Base-by-base conservation (phyloP, 75 land plant species). In the Pinus tabuliformis region DNA sequence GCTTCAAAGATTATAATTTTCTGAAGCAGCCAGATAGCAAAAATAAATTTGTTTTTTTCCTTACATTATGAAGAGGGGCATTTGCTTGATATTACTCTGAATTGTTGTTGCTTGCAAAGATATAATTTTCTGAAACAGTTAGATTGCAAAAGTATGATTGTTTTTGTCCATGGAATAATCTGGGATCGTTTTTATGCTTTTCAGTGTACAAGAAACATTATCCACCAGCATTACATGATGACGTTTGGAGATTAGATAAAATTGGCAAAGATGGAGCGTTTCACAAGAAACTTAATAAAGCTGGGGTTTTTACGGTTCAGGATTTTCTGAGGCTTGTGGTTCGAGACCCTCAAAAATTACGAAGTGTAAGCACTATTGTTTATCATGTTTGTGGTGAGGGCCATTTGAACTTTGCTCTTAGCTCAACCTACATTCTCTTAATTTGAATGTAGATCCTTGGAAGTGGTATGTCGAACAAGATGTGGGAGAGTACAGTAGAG, bases 201-300 rank as follows among this genome's bases (percentile, higher is more conserved):
- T n/a, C 88, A 96, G 99, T 96, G 77, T 96, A 96, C 86, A 96
- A 93, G 83, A 96, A 96, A 76, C 99, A 96, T 58, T 93, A 96
- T 75, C 99, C 99, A 76, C 99, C 99, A 61, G 94, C 91, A 22
- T 66, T 91, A 30, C 88, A 77, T 66, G 99, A 96, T 84, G 96
- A 96, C 0, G 99, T 96, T 22, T 96, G 99, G 99, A 84, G 99
- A 73, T 76, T 96, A 85, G 92, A 96, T 80, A 96, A 96, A 82
- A 96, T 96, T 79, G 99, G 96, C 12, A 96, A 96, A 72, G 99
- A 96, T 88, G 99, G 99, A 13, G 83, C 96, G 74, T 96, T 96
- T 77, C 99, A 96, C 79, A 96, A 91, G 88, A 93, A 86, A 63
- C 79, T 96, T 45, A 91, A 88, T 76, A 77, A 81, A 21, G 74